Conservation (phyloP, 441 rosid genomes). For the Croton laevigatus region DNA sequence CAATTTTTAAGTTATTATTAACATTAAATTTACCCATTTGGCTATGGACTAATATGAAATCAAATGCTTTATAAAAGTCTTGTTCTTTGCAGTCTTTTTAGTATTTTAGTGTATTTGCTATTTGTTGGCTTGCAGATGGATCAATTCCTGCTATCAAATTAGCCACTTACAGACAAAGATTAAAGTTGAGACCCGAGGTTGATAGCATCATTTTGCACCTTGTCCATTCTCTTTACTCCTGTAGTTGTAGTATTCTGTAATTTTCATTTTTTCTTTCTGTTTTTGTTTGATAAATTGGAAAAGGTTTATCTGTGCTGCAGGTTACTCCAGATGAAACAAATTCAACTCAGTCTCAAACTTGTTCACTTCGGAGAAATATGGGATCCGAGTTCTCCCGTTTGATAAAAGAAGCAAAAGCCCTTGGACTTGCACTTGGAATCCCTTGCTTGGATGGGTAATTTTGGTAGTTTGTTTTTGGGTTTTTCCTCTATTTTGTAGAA, state of each 20-base stretch:
- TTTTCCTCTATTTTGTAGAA: not conserved
- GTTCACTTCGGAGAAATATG: slow-evolving; percentile 77
- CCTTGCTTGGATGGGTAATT: slow-evolving; percentile 91
- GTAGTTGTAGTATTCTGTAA: not conserved
- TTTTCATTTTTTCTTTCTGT: not conserved
- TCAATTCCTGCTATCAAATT: slow-evolving; percentile 87
- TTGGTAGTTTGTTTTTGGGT: not conserved
- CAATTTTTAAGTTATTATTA: no score
- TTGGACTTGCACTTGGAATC: slow-evolving; percentile 77
- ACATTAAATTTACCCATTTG: no score
- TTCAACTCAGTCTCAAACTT: slow-evolving; percentile 38
- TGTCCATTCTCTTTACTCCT: slow-evolving; percentile 2
- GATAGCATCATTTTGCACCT: slow-evolving; percentile 8
- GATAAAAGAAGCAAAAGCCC: slow-evolving; percentile 72
- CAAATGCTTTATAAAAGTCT: not conserved
- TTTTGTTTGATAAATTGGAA: slow-evolving; percentile 8
- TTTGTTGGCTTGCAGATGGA: slow-evolving; percentile 53
- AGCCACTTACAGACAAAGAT: slow-evolving; percentile 68
- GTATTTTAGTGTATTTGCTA: not conserved
- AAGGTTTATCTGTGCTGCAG: slow-evolving; percentile 32
- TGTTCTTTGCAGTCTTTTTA: not conserved
- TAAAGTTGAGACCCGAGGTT: slow-evolving; percentile 61
- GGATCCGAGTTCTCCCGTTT: slow-evolving; percentile 88
- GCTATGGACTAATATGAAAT: no score
- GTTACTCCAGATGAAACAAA: slow-evolving; percentile 43